Percentiles rank a stretch among this genome's conserved stretches.
Conservation (phyloP, 2,329 filamentous ascomycete genomes). For the Tricladium varicosporioides region DNA sequence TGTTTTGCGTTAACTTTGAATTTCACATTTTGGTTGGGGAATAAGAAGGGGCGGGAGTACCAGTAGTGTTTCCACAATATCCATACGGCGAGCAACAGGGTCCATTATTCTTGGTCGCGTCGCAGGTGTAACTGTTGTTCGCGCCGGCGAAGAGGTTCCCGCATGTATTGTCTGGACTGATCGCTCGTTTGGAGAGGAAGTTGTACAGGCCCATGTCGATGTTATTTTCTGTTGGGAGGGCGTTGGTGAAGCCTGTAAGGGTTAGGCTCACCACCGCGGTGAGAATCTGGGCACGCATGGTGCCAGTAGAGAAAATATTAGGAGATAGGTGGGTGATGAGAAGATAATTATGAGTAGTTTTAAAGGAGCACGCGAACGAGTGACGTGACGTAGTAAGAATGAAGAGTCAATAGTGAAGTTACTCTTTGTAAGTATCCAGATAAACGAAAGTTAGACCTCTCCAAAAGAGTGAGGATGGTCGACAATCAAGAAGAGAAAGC, state of each 20-base stretch:
- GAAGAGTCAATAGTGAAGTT: too few species aligned
- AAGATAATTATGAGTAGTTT: too few species aligned
- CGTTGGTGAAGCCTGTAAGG: slow-evolving; percentile 7
- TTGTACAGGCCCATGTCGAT: slow-evolving; percentile 6
- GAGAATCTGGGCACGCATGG: slow-evolving; percentile 8
- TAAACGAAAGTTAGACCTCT: too few species aligned
- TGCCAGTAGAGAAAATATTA: not conserved
- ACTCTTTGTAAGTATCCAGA: too few species aligned
- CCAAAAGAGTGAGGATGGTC: too few species aligned
- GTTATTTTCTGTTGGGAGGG: slow-evolving; percentile 6
- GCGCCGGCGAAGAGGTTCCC: slow-evolving; percentile 9
- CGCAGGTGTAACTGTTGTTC: slow-evolving; percentile 28
- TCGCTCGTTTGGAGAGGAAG: slow-evolving; percentile 8
- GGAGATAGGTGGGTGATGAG: too few species aligned
- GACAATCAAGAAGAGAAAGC: too few species aligned
- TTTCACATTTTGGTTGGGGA: not conserved
- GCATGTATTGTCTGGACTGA: slow-evolving; percentile 22
- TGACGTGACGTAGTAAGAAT: too few species aligned
- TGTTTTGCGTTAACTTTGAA: not conserved
- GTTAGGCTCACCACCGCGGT: slow-evolving; percentile 5
- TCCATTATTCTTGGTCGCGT: slow-evolving; percentile 19
- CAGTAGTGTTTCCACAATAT: slow-evolving; percentile 29
- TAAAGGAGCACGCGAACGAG: too few species aligned
- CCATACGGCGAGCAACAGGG: slow-evolving; percentile 33
- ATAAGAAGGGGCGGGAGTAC: not conserved